phyloP scores from a whole-genome alignment of 176 grass and related monocot species.

The Carex cristatella region DNA sequence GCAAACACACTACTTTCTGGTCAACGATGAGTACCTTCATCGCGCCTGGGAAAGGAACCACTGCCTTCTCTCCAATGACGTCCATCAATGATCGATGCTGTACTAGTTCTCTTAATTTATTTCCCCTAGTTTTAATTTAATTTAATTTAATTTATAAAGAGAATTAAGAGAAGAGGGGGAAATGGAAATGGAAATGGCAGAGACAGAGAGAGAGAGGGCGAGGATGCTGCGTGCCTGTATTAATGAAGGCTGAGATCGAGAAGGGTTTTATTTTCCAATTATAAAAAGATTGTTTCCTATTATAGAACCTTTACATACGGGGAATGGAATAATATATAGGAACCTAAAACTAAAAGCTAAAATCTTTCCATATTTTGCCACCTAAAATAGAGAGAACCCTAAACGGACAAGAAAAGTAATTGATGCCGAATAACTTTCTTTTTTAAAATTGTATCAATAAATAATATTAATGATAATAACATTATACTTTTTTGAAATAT shows the following conservation, averaged over 20 bases:
- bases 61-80: neutral
- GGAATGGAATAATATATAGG: too few species aligned
- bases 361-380: neutral
- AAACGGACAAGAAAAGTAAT: neutral
- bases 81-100: too few species aligned
- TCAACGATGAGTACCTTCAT: conserved; percentile 89
- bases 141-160: too few species aligned
- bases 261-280: neutral
- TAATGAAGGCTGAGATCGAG: neutral
- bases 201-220: neutral
- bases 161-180: neutral
- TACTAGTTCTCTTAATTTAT: too few species aligned
- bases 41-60: conserved; percentile 41
- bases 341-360: neutral
- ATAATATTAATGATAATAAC: neutral
- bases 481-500: too few species aligned
- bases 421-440: neutral
- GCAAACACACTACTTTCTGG: conserved; percentile 51
- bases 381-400: neutral
- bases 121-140: too few species aligned
- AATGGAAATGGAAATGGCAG: too few species aligned
- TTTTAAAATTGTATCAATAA: neutral
- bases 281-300: neutral
- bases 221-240: neutral
- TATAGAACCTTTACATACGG: too few species aligned